Evolutionary conservation across 306 rosid genomes (phyloP).

Genomic region (Crotalaria pallida): DNA sequence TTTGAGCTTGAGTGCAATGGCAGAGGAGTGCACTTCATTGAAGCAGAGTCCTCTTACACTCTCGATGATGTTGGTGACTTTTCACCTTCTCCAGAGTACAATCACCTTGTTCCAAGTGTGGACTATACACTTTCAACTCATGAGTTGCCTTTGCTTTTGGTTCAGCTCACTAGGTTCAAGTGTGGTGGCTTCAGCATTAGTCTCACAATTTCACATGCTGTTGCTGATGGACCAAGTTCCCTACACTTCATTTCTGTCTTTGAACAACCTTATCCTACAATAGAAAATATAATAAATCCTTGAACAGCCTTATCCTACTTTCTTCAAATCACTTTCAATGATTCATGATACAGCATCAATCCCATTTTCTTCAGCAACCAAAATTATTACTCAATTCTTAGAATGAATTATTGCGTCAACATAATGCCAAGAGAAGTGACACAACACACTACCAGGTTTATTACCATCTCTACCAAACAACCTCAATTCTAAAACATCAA

Average conservation of each 20-base stretch:
- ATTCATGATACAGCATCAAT: too few relatives aligned
- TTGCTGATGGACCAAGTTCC: conserved; percentile 47
- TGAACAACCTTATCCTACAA: too few relatives aligned
- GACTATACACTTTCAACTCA: conserved; percentile 45
- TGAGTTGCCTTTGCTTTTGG: conserved; percentile 37
- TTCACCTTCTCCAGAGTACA: conserved; percentile 17
- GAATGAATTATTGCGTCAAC: too few relatives aligned
- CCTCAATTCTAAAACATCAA: conserved; percentile 36
- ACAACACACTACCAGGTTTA: conserved; percentile 24
- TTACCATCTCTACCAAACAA: conserved; percentile 36
- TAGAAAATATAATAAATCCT: too few relatives aligned
- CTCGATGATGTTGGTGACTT: conserved; percentile 36
- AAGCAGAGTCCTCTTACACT: conserved; percentile 35
- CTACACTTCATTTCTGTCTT: conserved; percentile 35
- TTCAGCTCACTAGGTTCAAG: conserved; percentile 46
- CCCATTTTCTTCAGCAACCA: too few relatives aligned
- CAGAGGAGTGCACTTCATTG: conserved; percentile 36
- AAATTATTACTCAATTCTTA: too few relatives aligned
- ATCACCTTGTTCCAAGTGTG: conserved; percentile 19
- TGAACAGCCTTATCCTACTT: too few relatives aligned
- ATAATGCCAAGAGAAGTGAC: too few relatives aligned
- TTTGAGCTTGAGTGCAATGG: conserved; percentile 54
- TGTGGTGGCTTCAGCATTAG: conserved; percentile 50
- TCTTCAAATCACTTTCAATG: too few relatives aligned
- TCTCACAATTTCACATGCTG: conserved; percentile 32